Percentiles rank a stretch among this genome's conserved stretches.
phyloP scores from a whole-genome alignment of 306 rosid genomes.

The Vicia villosa region DNA sequence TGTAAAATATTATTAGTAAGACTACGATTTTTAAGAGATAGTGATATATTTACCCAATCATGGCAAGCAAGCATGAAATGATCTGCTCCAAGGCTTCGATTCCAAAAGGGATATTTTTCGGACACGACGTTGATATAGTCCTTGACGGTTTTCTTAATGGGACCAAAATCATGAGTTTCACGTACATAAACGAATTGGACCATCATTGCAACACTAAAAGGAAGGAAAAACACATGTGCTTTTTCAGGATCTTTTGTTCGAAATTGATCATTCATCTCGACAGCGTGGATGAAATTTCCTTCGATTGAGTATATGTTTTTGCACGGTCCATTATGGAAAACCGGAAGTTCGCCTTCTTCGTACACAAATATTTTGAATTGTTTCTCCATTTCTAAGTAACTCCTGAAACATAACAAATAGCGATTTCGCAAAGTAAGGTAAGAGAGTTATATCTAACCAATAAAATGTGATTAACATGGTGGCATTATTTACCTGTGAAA shows the following conservation, averaged over 20 bases:
- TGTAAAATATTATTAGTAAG: background rate
- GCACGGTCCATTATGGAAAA: constrained; percentile 93
- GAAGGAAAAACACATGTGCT: constrained; percentile 83
- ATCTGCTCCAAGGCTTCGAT: constrained; percentile 89
- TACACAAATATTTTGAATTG: constrained; percentile 75
- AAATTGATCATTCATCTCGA: constrained; percentile 72
- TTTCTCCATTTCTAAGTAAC: constrained; percentile 91
- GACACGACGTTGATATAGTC: constrained; percentile 67
- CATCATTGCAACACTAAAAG: constrained; percentile 80
- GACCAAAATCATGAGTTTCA: constrained; percentile 67
- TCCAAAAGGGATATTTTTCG: constrained; percentile 73
- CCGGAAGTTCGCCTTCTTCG: constrained; percentile 88
- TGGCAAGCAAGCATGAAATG: constrained; percentile 94
- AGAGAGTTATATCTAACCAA: background rate
- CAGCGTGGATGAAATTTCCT: constrained; percentile 76
- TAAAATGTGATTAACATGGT: background rate
- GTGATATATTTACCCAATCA: constrained; percentile 71
- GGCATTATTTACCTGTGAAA: constrained; percentile 70
- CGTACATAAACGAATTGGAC: constrained; percentile 74
- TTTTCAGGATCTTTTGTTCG: constrained; percentile 71
- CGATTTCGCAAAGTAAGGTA: background rate
- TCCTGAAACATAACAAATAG: constrained; percentile 50
- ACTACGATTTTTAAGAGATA: background rate
- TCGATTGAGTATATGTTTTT: constrained; percentile 89
- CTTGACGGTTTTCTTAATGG: constrained; percentile 59